Evolutionary conservation across 1,284 basidiomycete genomes (phyloP), one percentile per base, ranked within the genome.

Genomic region (Meira miltonrushii): DNA sequence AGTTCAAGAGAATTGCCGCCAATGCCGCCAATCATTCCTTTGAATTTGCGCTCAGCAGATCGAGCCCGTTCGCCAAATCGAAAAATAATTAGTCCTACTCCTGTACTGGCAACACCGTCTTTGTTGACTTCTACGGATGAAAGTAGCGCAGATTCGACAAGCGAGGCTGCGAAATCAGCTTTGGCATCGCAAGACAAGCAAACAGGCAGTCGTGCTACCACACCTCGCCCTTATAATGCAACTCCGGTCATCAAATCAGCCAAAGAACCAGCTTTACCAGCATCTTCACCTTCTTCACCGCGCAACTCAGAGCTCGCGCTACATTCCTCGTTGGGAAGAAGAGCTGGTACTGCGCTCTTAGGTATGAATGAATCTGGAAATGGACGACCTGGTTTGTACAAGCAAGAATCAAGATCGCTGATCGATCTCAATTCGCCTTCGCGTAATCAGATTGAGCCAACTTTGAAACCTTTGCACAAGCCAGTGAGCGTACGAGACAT

Each of bases 361-460:
- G 28, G 28, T 44, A 9, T 44, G 5, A 5, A 2, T n/a, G 13
- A 15, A 13, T 10, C 50, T 19, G 12, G 21, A 13, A 28, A 10
- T 5, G 54, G 53, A 15, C 61, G 71, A n/a, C 71, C 71, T 25
- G 65, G 48, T 12, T 64, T 74, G 44, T 74, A 74, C 43, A 65
- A 69, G 41, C 72, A 72, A 51, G 68, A 72, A 57, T 72, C 70
- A 11, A 64, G 67, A 25, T 72, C 71, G 33, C 57, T 72, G 5
- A 64, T 74, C 23, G 69, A 74, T 39, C 60, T 74, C 50, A 64
- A 65, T 28, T 60, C 65, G 15, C 54, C 59, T 15, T 50, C 61
- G 9, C 57, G 90, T 86, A 89, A 88, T 17, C 41, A 52, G 23
- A 48, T 21, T 13, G 46, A 48, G 23, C 21, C 46, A 25, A 48